These are phyloP conservation scores for Mycena amicta DNA, from an alignment of 768 basidiomycete genomes.

Conservation along the genomic window DNA sequence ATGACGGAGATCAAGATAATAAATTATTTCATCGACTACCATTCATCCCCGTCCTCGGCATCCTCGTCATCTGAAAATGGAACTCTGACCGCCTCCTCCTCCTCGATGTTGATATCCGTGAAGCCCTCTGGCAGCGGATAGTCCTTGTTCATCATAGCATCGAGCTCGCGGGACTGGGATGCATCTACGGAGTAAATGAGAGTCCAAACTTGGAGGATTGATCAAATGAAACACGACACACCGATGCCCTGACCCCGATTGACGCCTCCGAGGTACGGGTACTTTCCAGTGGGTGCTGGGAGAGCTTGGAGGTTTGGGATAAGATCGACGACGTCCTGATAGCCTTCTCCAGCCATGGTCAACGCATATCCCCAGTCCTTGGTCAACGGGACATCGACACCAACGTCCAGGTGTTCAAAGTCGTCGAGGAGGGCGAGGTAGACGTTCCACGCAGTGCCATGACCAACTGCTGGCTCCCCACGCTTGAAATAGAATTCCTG, in stretches of 20 bases:
- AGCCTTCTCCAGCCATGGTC: neutral
- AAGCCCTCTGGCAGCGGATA: neutral
- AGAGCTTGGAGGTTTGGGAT: neutral
- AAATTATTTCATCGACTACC: neutral
- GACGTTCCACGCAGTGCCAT: neutral
- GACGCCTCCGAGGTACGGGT: neutral
- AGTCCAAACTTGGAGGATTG: neutral
- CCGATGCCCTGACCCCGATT: neutral
- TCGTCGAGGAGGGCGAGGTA: neutral
- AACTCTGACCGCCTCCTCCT: neutral
- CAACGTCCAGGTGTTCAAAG: neutral
- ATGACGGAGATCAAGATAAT: neutral
- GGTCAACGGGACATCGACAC: neutral
- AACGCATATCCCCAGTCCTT: neutral
- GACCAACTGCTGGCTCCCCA: neutral
- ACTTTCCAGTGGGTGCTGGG: neutral
- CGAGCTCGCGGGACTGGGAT: neutral
- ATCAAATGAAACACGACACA: neutral
- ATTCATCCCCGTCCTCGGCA: neutral
- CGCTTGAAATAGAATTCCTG: constrained; percentile 9
- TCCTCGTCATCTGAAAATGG: neutral
- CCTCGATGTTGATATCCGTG: neutral
- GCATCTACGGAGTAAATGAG: neutral
- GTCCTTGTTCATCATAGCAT: neutral
- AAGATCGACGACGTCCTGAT: neutral